Percentiles rank a stretch among this genome's conserved stretches.
phyloP scores from a whole-genome alignment of 768 basidiomycete genomes.

The Lactarius psammicola region DNA sequence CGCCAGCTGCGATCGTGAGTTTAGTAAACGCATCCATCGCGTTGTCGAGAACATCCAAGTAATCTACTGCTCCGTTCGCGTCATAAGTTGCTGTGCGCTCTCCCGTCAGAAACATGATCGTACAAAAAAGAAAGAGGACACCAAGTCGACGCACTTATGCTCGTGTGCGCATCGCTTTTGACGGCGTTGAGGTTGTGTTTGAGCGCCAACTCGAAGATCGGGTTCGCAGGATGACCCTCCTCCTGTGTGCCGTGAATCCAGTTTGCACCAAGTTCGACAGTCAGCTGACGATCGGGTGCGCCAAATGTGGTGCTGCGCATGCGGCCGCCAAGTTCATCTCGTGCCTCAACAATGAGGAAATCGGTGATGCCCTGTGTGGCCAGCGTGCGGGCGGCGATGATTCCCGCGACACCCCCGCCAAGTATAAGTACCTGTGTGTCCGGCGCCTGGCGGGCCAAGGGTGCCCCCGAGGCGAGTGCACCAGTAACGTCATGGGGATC shows the following conservation, averaged over 20 bases:
- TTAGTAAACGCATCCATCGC: slow-evolving; percentile 40
- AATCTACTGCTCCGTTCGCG: slow-evolving; percentile 46
- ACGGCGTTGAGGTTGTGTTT: slow-evolving; percentile 49
- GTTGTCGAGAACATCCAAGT: slow-evolving; percentile 43
- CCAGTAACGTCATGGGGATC: background rate
- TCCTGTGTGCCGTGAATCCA: slow-evolving; percentile 45
- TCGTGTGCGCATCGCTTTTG: slow-evolving; percentile 38
- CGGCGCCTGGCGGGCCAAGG: background rate
- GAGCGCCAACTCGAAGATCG: slow-evolving; percentile 51
- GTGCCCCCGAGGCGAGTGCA: background rate
- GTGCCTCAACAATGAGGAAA: slow-evolving; percentile 59
- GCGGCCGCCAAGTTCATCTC: slow-evolving; percentile 54
- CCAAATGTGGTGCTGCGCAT: slow-evolving; percentile 47
- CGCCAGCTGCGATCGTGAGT: slow-evolving; percentile 44
- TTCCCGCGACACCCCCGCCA: slow-evolving; percentile 61
- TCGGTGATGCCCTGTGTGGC: slow-evolving; percentile 51
- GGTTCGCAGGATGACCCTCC: slow-evolving; percentile 49
- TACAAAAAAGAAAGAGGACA: slow-evolving; percentile 29
- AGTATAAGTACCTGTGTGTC: slow-evolving; percentile 49
- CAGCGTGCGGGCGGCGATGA: slow-evolving; percentile 60
- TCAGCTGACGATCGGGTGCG: slow-evolving; percentile 36
- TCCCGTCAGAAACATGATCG: background rate
- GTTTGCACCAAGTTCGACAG: slow-evolving; percentile 45
- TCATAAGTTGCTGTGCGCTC: slow-evolving; percentile 48
- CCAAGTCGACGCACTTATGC: slow-evolving; percentile 36